phyloP scores from a whole-genome alignment of 129 eudicot genomes.

The Chrysanthemum lavandulifolium region DNA sequence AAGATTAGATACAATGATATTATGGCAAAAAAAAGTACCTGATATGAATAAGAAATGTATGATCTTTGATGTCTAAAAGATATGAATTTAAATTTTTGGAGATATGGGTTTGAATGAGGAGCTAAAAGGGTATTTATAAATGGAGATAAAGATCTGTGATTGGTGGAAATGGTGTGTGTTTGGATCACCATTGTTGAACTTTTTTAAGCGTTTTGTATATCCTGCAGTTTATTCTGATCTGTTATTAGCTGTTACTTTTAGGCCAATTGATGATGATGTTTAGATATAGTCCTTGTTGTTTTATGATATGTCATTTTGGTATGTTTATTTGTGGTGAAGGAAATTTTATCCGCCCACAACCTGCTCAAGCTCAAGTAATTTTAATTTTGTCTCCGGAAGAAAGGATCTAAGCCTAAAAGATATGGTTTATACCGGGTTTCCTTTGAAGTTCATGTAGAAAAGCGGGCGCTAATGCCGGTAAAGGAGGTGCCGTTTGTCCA shows the following conservation, averaged over 20 bases:
- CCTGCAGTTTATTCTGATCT: slow-evolving; percentile 17
- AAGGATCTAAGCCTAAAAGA: no score
- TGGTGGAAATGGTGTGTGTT: slow-evolving; percentile 14
- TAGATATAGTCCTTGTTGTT: slow-evolving; percentile 12
- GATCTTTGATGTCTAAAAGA: slow-evolving; percentile 16
- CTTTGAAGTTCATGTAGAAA: no score
- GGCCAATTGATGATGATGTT: slow-evolving; percentile 3
- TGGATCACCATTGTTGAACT: slow-evolving; percentile 40
- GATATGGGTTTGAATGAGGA: slow-evolving; percentile 18
- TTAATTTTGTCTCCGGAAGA: no score
- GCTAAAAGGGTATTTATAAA: slow-evolving; percentile 24
- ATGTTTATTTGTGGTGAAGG: background rate
- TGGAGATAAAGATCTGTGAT: slow-evolving; percentile 16
- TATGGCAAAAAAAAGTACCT: slow-evolving; percentile 15
- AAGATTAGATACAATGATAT: background rate
- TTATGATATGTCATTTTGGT: background rate
- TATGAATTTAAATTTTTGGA: slow-evolving; percentile 13
- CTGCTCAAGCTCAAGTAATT: no score
- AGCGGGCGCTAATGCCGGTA: no score
- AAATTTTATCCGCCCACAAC: no score
- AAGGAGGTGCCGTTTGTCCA: no score
- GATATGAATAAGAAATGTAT: slow-evolving; percentile 5
- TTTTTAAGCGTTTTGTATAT: background rate
- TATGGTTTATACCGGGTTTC: no score
- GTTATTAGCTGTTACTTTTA: slow-evolving; percentile 14